Conservation (phyloP, 768 basidiomycete species). For the Lepiota subincarnata region DNA sequence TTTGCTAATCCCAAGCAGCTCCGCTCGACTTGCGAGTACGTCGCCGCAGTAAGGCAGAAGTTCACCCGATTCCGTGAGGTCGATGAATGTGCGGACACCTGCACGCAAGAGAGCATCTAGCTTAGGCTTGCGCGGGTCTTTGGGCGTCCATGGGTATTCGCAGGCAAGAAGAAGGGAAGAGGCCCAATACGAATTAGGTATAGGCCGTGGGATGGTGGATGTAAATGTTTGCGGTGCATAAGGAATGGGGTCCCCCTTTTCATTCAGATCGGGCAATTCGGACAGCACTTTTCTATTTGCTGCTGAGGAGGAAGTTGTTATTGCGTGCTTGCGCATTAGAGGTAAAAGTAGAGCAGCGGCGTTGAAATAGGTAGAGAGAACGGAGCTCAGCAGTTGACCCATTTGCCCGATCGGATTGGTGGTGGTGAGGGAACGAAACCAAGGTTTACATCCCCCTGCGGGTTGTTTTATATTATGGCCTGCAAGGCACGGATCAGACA, state of each 20-base stretch:
- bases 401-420: not conserved
- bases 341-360: not conserved
- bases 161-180: conserved; percentile 69
- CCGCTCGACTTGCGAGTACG: conserved; percentile 48
- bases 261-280: not conserved
- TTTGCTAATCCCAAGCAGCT: conserved; percentile 51
- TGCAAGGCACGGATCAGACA: not conserved
- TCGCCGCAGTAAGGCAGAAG: conserved; percentile 56
- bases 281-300: not conserved
- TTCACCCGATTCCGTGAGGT: conserved; percentile 80
- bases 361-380: not conserved
- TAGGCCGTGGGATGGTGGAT: conserved; percentile 42
- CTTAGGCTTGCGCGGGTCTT: conserved; percentile 55
- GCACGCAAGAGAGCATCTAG: conserved; percentile 68
- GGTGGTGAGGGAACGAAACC: not conserved
- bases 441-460: no score
- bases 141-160: conserved; percentile 77
- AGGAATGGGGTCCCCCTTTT: not conserved
- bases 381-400: conserved; percentile 1
- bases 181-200: conserved; percentile 87
- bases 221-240: conserved; percentile 10
- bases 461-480: no score
- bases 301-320: not conserved
- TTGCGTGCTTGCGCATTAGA: not conserved
- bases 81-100: conserved; percentile 78